phyloP scores from a whole-genome alignment of 1,139 yeast genomes.

The Candida smagusa region DNA sequence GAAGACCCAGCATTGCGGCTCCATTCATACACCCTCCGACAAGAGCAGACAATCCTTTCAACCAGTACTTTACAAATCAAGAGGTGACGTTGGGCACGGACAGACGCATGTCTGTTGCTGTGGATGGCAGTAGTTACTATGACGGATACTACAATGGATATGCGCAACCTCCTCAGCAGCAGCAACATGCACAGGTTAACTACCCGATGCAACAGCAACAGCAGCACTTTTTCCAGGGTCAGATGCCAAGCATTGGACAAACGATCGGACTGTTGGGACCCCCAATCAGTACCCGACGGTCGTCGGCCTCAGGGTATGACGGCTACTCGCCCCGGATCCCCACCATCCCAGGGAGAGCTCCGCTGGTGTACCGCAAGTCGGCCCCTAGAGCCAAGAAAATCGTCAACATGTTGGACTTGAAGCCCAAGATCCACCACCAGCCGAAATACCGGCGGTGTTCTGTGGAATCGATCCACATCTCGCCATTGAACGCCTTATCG shows the following conservation, averaged over 20 bases:
- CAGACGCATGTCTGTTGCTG: constrained; percentile 45
- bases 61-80: constrained; percentile 42
- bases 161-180: constrained; percentile 3
- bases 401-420: constrained; percentile 49
- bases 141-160: constrained; percentile 2
- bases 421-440: constrained; percentile 58
- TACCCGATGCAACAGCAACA: constrained; percentile 4
- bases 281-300: constrained; percentile 8
- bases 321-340: constrained; percentile 8
- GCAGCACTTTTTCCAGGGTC: constrained; percentile 9
- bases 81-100: constrained; percentile 35
- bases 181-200: constrained; percentile 2
- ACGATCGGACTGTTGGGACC: constrained; percentile 8
- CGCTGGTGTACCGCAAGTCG: constrained; percentile 29
- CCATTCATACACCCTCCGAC: constrained; percentile 46
- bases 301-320: constrained; percentile 10
- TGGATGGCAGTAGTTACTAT: constrained; percentile 20
- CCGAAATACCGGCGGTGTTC: constrained; percentile 84
- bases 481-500: constrained; percentile 86
- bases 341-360: constrained; percentile 26
- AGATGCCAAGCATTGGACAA: neutral
- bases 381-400: constrained; percentile 42
- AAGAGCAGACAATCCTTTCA: constrained; percentile 47
- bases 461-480: constrained; percentile 70
- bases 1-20: constrained; percentile 17